Conservation (phyloP, 345 rosid species). For the Toxicodendron radicans region DNA sequence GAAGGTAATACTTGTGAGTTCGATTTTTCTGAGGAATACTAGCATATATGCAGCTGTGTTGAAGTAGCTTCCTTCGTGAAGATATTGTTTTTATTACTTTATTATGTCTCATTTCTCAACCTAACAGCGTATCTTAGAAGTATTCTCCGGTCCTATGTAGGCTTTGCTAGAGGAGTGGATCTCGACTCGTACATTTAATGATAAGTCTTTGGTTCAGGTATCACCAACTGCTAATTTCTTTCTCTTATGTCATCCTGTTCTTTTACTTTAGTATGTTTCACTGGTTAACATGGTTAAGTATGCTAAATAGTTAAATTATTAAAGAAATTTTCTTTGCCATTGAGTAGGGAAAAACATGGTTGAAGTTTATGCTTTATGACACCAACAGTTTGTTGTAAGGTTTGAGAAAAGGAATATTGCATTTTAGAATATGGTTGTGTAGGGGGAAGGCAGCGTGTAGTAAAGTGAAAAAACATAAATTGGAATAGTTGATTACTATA, state of each 20-base stretch:
- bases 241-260: not conserved
- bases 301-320: not conserved
- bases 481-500: not conserved
- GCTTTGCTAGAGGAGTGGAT: constrained; percentile 96
- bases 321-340: not conserved
- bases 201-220: constrained; percentile 69
- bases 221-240: not conserved
- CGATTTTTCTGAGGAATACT: not conserved
- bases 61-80: constrained; percentile 8
- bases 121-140: constrained; percentile 1
- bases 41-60: not conserved
- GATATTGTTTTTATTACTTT: constrained; percentile 3
- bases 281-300: constrained; percentile 5
- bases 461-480: not conserved
- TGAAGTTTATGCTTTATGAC: not conserved
- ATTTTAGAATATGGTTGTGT: not conserved
- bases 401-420: not conserved
- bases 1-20: not conserved
- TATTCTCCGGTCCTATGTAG: constrained; percentile 37
- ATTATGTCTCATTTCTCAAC: constrained; percentile 4
- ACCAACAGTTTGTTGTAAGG: not conserved
- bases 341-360: not conserved
- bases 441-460: not conserved
- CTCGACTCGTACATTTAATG: constrained; percentile 57
- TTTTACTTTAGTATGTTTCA: not conserved